Percentiles rank a stretch among this genome's conserved stretches.
These are phyloP conservation scores for Brettanomyces bruxellensis DNA, from an alignment of 805 yeast species.

Conservation along the genomic window DNA sequence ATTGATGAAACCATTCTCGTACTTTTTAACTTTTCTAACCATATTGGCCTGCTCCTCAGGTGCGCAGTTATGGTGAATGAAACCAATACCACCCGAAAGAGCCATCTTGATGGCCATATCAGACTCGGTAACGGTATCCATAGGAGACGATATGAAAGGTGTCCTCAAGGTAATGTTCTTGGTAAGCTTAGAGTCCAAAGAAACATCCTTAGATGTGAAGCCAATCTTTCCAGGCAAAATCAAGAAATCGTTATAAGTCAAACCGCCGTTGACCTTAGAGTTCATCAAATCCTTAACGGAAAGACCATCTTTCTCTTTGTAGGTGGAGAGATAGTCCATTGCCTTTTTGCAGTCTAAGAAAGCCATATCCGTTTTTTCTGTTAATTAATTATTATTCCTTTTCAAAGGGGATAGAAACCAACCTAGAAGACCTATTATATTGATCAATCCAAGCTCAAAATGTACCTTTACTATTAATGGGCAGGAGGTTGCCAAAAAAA, in stretches of 20 bases:
- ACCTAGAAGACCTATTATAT: not conserved
- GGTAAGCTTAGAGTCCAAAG: slow-evolving; percentile 80
- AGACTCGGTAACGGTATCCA: slow-evolving; percentile 98
- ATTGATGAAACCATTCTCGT: slow-evolving; percentile 94
- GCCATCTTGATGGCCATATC: slow-evolving; percentile 99
- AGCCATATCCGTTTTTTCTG: slow-evolving; percentile 2
- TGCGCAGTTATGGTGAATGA: slow-evolving; percentile 94
- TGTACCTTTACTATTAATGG: slow-evolving; percentile 3
- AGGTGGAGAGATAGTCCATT: slow-evolving; percentile 53
- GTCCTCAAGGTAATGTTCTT: slow-evolving; percentile 85
- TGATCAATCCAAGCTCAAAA: slow-evolving; percentile 2
- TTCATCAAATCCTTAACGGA: slow-evolving; percentile 80
- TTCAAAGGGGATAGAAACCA: not conserved
- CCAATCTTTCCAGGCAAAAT: slow-evolving; percentile 90
- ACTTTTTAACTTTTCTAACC: slow-evolving; percentile 95
- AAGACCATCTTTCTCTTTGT: slow-evolving; percentile 75
- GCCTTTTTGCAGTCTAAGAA: slow-evolving; percentile 48
- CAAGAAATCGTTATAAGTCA: slow-evolving; percentile 94
- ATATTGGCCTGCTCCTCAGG: slow-evolving; percentile 97
- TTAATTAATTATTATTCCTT: not conserved
- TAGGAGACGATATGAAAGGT: slow-evolving; percentile 96
- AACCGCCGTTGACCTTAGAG: slow-evolving; percentile 85
- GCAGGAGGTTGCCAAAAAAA: slow-evolving; percentile 20
- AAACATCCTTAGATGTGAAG: slow-evolving; percentile 73
- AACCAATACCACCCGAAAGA: slow-evolving; percentile 96